A percentile compares a stretch with the other conserved stretches of the same genome.
Evolutionary conservation across 1,284 basidiomycete genomes (phyloP).

Genomic region (Microstroma glucosiphilum): DNA sequence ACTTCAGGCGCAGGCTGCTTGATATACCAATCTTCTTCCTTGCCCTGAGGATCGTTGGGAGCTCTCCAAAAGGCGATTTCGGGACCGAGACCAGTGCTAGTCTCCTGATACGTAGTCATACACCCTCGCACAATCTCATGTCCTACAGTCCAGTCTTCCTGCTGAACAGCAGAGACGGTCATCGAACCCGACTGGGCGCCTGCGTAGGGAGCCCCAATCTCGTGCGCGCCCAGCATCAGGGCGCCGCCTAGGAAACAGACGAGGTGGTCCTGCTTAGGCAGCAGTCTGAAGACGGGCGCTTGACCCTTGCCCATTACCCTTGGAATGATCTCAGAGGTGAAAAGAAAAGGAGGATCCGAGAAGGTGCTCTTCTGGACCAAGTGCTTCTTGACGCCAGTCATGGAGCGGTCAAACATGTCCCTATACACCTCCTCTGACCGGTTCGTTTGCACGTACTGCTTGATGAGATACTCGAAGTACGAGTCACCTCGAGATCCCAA

Average conservation of each 20-base stretch:
- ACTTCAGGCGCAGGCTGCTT: conserved; percentile 22
- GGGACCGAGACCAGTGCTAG: conserved; percentile 62
- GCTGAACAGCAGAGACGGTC: background rate
- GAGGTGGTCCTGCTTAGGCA: conserved; percentile 88
- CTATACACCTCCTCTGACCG: conserved; percentile 72
- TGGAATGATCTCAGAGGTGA: conserved; percentile 69
- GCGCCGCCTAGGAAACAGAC: conserved; percentile 91
- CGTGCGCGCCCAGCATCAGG: conserved; percentile 72
- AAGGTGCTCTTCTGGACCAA: conserved; percentile 59
- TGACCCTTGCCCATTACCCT: conserved; percentile 14
- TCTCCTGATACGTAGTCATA: conserved; percentile 70
- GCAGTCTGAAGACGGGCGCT: conserved; percentile 50
- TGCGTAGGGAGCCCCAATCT: background rate
- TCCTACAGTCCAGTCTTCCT: conserved; percentile 71
- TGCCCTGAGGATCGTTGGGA: conserved; percentile 1
- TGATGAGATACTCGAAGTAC: conserved; percentile 80
- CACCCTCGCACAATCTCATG: conserved; percentile 78
- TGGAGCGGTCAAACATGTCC: conserved; percentile 79
- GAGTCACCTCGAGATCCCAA: conserved; percentile 89
- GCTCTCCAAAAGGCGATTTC: conserved; percentile 49
- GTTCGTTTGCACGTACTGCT: conserved; percentile 56
- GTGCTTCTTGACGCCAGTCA: conserved; percentile 70
- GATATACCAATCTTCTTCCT: conserved; percentile 44
- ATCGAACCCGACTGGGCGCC: background rate
- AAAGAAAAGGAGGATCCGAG: conserved; percentile 57